These are phyloP conservation scores for Chlorella sp. DNA, from an alignment of 139 green algal species.

Conservation along the genomic window DNA sequence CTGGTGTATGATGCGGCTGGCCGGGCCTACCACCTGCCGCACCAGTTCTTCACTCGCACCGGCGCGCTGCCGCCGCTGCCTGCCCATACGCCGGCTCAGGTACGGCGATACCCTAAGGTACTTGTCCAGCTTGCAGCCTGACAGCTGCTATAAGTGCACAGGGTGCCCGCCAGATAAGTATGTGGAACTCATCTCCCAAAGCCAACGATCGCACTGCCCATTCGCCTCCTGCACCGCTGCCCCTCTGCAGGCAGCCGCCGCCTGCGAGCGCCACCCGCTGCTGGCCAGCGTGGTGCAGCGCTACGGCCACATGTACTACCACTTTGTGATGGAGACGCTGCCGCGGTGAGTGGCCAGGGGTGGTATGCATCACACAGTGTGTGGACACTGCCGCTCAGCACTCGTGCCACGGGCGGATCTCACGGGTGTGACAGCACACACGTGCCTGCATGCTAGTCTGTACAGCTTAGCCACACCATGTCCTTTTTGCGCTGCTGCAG, in stretches of 20 bases:
- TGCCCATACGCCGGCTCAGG: conserved; percentile 6
- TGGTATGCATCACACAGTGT: neutral
- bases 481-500: neutral
- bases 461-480: no score
- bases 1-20: conserved; percentile 44
- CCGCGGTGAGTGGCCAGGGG: conserved; percentile 13
- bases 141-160: no score
- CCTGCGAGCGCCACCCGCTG: conserved; percentile 12
- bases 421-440: no score
- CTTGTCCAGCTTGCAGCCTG: neutral
- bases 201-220: no score
- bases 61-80: conserved; percentile 21
- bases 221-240: neutral
- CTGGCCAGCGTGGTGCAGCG: conserved; percentile 42
- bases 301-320: conserved; percentile 58
- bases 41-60: conserved; percentile 39
- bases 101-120: neutral
- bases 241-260: neutral
- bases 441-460: neutral
- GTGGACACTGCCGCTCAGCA: no score
- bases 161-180: no score
- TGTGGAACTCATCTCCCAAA: no score
- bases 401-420: no score
- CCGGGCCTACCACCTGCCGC: conserved; percentile 40
- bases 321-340: conserved; percentile 54